These are phyloP conservation scores for Acanthamoeba polyphaga DNA, from an alignment of 208 protist genomes.

Conservation along the genomic window DNA sequence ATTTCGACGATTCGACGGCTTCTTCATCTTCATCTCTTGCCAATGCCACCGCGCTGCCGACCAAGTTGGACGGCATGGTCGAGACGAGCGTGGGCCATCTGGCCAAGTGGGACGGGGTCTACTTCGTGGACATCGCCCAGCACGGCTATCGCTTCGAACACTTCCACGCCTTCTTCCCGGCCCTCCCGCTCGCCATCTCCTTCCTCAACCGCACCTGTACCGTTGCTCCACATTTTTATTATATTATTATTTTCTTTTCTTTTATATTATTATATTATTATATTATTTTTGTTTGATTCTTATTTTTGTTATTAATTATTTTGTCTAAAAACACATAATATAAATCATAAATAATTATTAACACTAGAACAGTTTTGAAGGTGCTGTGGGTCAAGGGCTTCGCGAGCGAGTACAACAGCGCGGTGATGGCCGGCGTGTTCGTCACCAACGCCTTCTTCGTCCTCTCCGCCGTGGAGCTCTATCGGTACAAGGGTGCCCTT, in stretches of 20 bases:
- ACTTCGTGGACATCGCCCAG: conserved; percentile 28
- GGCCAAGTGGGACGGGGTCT: conserved; percentile 38
- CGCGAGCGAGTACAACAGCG: conserved; percentile 27
- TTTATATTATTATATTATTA: background rate
- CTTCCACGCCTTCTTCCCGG: conserved; percentile 67
- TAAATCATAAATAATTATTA: background rate
- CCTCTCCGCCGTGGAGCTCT: conserved; percentile 51
- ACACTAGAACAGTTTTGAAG: background rate
- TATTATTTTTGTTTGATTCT: background rate
- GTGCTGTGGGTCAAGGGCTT: conserved; percentile 40
- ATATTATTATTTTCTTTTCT: too few species aligned
- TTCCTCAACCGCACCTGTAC: conserved; percentile 53
- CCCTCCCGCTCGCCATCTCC: conserved; percentile 1
- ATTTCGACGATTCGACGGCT: background rate
- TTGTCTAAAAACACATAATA: too few species aligned
- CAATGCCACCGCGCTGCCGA: background rate
- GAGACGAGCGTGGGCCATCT: conserved; percentile 10
- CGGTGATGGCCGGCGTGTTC: background rate
- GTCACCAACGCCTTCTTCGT: conserved; percentile 27
- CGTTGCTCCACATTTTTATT: background rate
- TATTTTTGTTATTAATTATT: background rate
- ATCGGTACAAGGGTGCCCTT: background rate
- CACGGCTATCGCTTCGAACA: conserved; percentile 49
- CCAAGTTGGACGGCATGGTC: background rate
- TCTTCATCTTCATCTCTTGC: background rate